A percentile compares a stretch with the other conserved stretches of the same genome.
Evolutionary conservation across 139 green algal species (phyloP).

Genomic region (Closterium sp.): DNA sequence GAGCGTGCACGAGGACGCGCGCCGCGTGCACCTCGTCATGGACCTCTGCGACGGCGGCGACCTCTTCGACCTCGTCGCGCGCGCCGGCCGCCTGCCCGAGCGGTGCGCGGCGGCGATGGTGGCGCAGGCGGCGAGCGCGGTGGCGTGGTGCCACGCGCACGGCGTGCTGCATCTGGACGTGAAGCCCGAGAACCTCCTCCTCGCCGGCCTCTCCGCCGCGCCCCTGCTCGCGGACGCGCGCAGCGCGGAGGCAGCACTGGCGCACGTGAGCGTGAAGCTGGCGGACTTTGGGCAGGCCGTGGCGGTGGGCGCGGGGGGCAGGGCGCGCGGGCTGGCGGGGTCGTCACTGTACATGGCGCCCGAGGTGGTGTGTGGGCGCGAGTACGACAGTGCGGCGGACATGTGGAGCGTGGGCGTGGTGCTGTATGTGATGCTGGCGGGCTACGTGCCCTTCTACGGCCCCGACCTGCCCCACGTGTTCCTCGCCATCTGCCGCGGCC

Average conservation of each 20-base stretch:
- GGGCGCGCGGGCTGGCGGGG: conserved; percentile 69
- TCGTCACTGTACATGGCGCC: conserved; percentile 74
- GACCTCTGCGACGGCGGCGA: conserved; percentile 85
- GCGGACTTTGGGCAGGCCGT: conserved; percentile 73
- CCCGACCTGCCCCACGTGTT: conserved; percentile 53
- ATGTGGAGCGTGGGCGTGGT: conserved; percentile 72
- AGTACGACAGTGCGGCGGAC: conserved; percentile 59
- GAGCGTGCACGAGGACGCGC: conserved; percentile 31
- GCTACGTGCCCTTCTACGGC: conserved; percentile 47
- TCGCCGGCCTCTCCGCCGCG: conserved; percentile 38
- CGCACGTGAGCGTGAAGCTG: conserved; percentile 66
- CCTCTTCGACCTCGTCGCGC: conserved; percentile 91
- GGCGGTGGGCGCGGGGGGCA: conserved; percentile 47
- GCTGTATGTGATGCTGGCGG: conserved; percentile 65
- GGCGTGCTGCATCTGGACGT: conserved; percentile 80
- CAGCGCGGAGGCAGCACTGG: neutral
- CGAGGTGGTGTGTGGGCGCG: conserved; percentile 61
- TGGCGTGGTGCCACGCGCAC: conserved; percentile 68
- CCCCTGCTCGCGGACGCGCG: neutral
- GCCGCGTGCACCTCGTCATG: conserved; percentile 35
- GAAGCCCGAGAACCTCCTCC: conserved; percentile 85
- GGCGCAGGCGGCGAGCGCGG: conserved; percentile 13
- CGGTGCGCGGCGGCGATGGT: conserved; percentile 16
- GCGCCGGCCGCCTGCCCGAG: conserved; percentile 8
- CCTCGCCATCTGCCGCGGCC: conserved; percentile 24